Percentiles rank a stretch among this genome's conserved stretches.
Conservation (phyloP, 2,329 filamentous ascomycete species). For the Phialocephala subalpina region DNA sequence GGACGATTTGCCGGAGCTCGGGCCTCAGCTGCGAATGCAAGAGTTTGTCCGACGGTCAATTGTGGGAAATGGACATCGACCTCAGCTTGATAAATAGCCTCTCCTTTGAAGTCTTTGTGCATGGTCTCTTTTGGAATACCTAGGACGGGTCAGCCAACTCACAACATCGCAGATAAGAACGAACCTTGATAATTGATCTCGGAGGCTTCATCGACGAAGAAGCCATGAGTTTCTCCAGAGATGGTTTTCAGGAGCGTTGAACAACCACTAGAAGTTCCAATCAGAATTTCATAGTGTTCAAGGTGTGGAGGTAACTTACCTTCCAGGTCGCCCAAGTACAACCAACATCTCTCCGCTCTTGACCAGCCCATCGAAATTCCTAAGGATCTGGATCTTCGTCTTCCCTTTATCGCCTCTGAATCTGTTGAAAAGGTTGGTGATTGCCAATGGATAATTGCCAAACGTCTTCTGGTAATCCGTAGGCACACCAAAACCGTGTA, state of each 20-base stretch:
- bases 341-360: slow-evolving; percentile 72
- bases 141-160: too few species aligned
- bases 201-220: slow-evolving; percentile 59
- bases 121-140: slow-evolving; percentile 59
- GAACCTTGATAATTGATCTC: slow-evolving; percentile 70
- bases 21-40: slow-evolving; percentile 75
- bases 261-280: too few species aligned
- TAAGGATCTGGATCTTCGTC: slow-evolving; percentile 65
- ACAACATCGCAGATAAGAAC: too few species aligned
- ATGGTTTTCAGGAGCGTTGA: slow-evolving; percentile 70
- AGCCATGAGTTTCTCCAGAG: slow-evolving; percentile 60
- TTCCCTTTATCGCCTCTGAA: slow-evolving; percentile 60
- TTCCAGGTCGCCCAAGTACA: slow-evolving; percentile 70
- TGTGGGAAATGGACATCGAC: slow-evolving; percentile 79
- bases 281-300: too few species aligned
- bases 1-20: slow-evolving; percentile 72
- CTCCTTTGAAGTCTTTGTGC: slow-evolving; percentile 68
- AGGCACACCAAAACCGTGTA: slow-evolving; percentile 71
- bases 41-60: slow-evolving; percentile 77
- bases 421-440: slow-evolving; percentile 52
- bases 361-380: slow-evolving; percentile 69
- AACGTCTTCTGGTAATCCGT: slow-evolving; percentile 77
- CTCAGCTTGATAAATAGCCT: slow-evolving; percentile 80
- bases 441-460: slow-evolving; percentile 65
- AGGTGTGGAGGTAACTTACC: slow-evolving; percentile 15